Evolutionary conservation across 148 eudicot genomes (phyloP).

Genomic region (Linanthus parryae): DNA sequence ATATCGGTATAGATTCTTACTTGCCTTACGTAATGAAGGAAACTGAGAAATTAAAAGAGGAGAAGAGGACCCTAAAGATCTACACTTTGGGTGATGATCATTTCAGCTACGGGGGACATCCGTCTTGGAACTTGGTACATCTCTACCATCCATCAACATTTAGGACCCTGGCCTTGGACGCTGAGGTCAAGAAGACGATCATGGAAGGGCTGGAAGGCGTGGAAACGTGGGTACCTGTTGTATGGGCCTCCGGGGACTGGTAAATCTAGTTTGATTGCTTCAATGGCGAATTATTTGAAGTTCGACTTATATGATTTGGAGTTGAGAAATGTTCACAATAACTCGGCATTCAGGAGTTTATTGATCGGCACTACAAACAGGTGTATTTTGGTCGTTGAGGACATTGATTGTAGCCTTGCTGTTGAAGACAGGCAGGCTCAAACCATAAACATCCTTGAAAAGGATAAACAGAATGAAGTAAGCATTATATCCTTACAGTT

Average conservation of each 20-base stretch:
- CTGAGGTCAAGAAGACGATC: constrained; percentile 12
- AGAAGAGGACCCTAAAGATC: constrained; percentile 26
- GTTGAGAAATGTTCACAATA: constrained; percentile 15
- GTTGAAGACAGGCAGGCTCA: constrained; percentile 22
- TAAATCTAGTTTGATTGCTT: constrained; percentile 27
- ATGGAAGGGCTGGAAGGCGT: constrained; percentile 26
- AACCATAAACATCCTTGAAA: constrained; percentile 17
- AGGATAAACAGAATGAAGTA: constrained; percentile 5
- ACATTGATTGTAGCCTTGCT: constrained; percentile 31
- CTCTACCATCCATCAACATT: constrained; percentile 38
- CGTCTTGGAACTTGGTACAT: constrained; percentile 22
- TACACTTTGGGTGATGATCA: constrained; percentile 14
- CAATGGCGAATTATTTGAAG: constrained; percentile 23
- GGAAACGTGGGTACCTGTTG: constrained; percentile 24
- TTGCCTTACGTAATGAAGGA: constrained; percentile 20
- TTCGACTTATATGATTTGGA: constrained; percentile 39
- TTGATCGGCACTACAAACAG: constrained; percentile 22
- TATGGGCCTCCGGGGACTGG: constrained; percentile 22
- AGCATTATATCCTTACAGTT: neutral
- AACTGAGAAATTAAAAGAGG: constrained; percentile 13
- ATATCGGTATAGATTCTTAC: constrained; percentile 23
- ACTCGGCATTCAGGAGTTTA: constrained; percentile 29
- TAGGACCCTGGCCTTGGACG: constrained; percentile 21
- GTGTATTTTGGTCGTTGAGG: constrained; percentile 40
- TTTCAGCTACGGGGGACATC: constrained; percentile 2